Conservation (phyloP, 1,284 basidiomycete genomes). For the Heterobasidion irregulare region DNA sequence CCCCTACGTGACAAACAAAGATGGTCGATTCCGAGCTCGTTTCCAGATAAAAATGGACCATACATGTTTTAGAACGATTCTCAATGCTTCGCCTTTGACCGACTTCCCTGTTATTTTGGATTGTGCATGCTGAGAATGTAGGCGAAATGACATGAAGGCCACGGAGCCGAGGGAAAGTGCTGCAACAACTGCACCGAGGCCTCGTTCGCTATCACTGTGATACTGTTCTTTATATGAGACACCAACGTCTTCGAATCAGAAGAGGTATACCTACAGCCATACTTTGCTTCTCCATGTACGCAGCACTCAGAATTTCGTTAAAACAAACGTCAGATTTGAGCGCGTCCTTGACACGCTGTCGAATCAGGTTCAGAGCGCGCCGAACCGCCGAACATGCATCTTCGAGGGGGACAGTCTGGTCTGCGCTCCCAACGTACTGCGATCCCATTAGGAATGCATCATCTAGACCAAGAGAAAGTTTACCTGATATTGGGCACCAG, state of each 20-base stretch:
- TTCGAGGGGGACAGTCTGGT: slow-evolving; percentile 57
- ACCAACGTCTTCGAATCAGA: neutral
- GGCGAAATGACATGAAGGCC: slow-evolving; percentile 70
- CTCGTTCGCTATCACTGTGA: slow-evolving; percentile 68
- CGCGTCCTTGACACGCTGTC: slow-evolving; percentile 32
- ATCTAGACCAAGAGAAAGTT: neutral
- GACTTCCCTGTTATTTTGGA: slow-evolving; percentile 18
- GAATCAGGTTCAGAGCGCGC: slow-evolving; percentile 48
- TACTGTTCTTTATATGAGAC: slow-evolving; percentile 34
- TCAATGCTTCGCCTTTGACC: slow-evolving; percentile 32
- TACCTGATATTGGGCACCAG: slow-evolving; percentile 68
- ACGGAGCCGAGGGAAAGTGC: slow-evolving; percentile 65
- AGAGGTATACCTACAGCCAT: slow-evolving; percentile 55
- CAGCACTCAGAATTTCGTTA: slow-evolving; percentile 73
- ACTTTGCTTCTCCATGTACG: slow-evolving; percentile 74
- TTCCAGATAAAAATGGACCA: slow-evolving; percentile 16
- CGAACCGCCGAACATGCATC: slow-evolving; percentile 47
- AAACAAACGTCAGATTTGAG: slow-evolving; percentile 27
- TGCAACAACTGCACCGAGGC: slow-evolving; percentile 63
- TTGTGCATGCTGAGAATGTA: slow-evolving; percentile 21
- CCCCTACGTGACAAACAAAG: slow-evolving; percentile 34
- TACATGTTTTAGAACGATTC: slow-evolving; percentile 59
- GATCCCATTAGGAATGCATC: neutral
- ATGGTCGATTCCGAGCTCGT: neutral
- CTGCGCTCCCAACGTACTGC: slow-evolving; percentile 69